phyloP scores from a whole-genome alignment of 139 green algal genomes.

The Chlamydomonas sp. region DNA sequence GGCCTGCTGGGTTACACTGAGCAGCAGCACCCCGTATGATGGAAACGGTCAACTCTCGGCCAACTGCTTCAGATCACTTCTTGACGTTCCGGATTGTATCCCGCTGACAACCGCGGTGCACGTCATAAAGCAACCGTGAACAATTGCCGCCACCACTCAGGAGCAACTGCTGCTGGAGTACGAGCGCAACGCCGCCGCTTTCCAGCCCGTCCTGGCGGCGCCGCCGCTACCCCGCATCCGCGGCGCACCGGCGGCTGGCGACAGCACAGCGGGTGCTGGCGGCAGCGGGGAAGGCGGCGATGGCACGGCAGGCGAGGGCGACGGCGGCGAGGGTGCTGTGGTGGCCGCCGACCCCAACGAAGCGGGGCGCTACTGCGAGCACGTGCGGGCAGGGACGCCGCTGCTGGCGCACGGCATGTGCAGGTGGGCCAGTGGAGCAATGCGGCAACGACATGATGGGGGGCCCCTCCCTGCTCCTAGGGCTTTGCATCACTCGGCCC shows the following conservation, averaged over 20 bases:
- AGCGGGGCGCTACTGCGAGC: slow-evolving; percentile 11
- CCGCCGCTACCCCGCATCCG: neutral
- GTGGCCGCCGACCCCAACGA: neutral
- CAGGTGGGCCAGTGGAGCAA: neutral
- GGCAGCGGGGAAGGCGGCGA: neutral
- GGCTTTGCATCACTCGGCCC: no score
- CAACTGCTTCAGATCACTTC: no score
- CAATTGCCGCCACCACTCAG: neutral
- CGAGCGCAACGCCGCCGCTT: neutral
- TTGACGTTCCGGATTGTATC: no score
- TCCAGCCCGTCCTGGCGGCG: neutral
- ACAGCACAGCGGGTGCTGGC: neutral
- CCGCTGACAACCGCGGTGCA: no score
- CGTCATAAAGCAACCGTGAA: neutral
- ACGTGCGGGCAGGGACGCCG: slow-evolving; percentile 18
- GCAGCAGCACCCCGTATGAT: no score
- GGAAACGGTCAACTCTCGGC: no score
- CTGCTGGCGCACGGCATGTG: slow-evolving; percentile 53
- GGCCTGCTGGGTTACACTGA: no score
- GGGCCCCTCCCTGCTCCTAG: no score
- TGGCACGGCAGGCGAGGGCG: neutral
- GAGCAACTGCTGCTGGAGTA: slow-evolving; percentile 17
- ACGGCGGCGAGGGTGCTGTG: neutral
- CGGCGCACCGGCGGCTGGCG: neutral
- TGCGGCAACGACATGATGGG: no score